A percentile compares a stretch with the other conserved stretches of the same genome.
phyloP scores from a whole-genome alignment of 1,284 basidiomycete genomes.

The Puccinia horiana region DNA sequence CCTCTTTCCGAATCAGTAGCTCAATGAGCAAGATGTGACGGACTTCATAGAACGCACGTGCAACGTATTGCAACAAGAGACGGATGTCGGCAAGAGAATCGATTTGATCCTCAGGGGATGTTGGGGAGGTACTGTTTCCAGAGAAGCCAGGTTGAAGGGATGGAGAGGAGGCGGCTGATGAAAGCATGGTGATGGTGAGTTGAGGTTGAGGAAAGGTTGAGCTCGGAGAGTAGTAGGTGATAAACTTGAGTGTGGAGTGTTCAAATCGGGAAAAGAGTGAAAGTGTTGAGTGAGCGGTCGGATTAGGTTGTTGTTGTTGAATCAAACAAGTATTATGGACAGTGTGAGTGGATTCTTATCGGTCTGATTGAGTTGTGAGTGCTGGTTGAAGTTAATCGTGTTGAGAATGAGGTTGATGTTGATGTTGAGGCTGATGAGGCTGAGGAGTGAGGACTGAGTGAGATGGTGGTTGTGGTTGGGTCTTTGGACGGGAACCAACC shows the following conservation, averaged over 20 bases:
- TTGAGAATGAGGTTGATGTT: background rate
- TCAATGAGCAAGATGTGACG: conserved; percentile 89
- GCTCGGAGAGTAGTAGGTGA: background rate
- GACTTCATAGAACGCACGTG: conserved; percentile 89
- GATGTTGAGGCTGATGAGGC: background rate
- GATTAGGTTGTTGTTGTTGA: no score
- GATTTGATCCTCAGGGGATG: conserved; percentile 12
- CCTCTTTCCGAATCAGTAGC: conserved; percentile 70
- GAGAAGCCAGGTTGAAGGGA: conserved; percentile 35
- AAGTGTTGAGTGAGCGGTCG: background rate
- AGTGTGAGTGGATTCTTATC: no score
- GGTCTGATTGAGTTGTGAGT: background rate
- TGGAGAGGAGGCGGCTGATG: conserved; percentile 36
- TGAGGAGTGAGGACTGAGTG: background rate
- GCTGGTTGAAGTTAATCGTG: background rate
- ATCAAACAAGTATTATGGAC: background rate
- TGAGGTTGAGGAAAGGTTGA: background rate
- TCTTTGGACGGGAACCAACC: background rate
- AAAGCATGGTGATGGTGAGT: background rate
- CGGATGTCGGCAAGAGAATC: conserved; percentile 46
- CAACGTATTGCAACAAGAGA: conserved; percentile 79
- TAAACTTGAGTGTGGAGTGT: background rate
- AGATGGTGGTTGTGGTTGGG: background rate
- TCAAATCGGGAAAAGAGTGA: background rate
- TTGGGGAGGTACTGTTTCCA: conserved; percentile 12